Base-by-base conservation (phyloP, 768 basidiomycete species). In the Pleurotus cornucopiae region DNA sequence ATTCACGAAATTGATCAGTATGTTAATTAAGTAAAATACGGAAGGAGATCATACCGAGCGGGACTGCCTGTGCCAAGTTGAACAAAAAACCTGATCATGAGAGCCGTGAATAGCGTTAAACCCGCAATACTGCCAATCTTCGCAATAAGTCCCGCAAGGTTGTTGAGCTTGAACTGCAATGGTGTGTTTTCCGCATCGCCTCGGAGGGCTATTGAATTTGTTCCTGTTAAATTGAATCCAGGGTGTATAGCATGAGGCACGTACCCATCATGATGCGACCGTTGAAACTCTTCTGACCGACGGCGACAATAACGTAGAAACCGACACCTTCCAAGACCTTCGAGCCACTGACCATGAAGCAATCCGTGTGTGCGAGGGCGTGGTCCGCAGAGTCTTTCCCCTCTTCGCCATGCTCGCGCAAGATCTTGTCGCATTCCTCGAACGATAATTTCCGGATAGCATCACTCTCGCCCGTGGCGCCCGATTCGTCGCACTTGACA, bases 251-350 rank as follows among this genome's bases (percentile, higher is more conserved):
- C n/a, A 55, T 41, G 57, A 16, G 45, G 4, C 14, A 73, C 87
- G 37, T 64, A 96, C 94, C 89, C 87, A 96, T 96, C 91, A 98
- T 94, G 64, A 98, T 94, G 45, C 94, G 83, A 40, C 97, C 97
- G 67, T 98, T 94, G 72, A 98, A 98, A 62, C 89, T 92, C 73
- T 88, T 91, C 11, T 83, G 84, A 9, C 97, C 97, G 48, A 98
- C 93, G 2, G 93, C 86, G 49, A 97, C 89, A 49, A 98, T 85
- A 48, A 99, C 86, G 64, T 98, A 99, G 57, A 76, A 80, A 23
- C 97, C 97, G 45, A 96, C 88, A 43, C 97, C 97, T 71, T 98
- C 97, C 18, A 94, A 73, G 40, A 99, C 91, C 71, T 96, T 98
- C 67, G 84, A 85, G 13, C 97, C 97, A 18, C 88, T 90, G 63